These are phyloP conservation scores for Pseudogymnoascus destructans DNA, from an alignment of 2,329 filamentous ascomycete species.

Conservation along the genomic window DNA sequence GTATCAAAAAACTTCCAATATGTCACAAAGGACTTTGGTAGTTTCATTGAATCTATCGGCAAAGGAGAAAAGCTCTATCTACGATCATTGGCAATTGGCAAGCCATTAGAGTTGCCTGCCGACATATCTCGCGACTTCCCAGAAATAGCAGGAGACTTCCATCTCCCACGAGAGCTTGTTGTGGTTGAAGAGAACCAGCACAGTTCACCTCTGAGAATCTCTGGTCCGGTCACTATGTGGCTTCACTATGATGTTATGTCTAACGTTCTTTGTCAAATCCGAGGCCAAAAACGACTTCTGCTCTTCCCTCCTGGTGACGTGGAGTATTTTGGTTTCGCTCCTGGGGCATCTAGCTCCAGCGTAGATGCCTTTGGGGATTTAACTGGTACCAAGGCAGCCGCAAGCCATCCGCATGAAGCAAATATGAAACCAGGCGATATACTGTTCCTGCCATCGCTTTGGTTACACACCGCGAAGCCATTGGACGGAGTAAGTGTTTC, in stretches of 20 bases:
- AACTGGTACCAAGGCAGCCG: slow-evolving; percentile 28
- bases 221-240: slow-evolving; percentile 75
- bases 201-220: slow-evolving; percentile 68
- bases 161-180: slow-evolving; percentile 47
- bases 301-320: slow-evolving; percentile 73
- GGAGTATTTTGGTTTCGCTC: slow-evolving; percentile 51
- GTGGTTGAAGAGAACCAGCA: slow-evolving; percentile 51
- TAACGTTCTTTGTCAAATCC: slow-evolving; percentile 71
- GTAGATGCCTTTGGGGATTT: slow-evolving; percentile 53
- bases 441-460: slow-evolving; percentile 69
- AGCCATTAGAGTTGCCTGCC: slow-evolving; percentile 58
- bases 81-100: slow-evolving; percentile 58
- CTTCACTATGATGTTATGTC: slow-evolving; percentile 86
- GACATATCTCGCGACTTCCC: slow-evolving; percentile 61
- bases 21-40: slow-evolving; percentile 49
- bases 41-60: slow-evolving; percentile 49
- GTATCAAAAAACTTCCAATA: slow-evolving; percentile 74
- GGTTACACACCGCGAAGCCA: slow-evolving; percentile 65
- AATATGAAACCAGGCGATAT: slow-evolving; percentile 58
- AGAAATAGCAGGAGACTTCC: slow-evolving; percentile 53
- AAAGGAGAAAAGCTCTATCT: slow-evolving; percentile 57
- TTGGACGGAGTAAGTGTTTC: slow-evolving; percentile 51
- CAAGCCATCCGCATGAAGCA: slow-evolving; percentile 54
- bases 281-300: slow-evolving; percentile 57
- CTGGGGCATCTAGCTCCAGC: slow-evolving; percentile 69